Evolutionary conservation across 1,284 basidiomycete species (phyloP).

Genomic region (Trichosporon coremiiforme): DNA sequence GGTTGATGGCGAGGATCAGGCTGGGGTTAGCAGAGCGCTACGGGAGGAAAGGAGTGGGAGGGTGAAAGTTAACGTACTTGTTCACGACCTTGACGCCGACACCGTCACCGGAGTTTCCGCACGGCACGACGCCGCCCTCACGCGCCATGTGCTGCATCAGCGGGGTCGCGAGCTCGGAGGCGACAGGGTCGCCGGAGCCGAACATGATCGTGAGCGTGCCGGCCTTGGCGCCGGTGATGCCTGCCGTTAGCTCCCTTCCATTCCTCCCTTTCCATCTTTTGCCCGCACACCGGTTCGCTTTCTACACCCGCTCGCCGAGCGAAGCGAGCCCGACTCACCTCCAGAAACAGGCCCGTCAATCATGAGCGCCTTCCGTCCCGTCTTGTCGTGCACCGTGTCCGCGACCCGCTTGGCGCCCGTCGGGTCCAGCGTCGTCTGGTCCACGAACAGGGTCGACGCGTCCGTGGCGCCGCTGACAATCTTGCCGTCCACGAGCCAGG

Average conservation of each 20-base stretch:
- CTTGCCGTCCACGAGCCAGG: constrained; percentile 24
- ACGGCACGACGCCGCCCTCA: constrained; percentile 44
- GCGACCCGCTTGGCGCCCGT: constrained; percentile 47
- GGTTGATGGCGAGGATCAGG: constrained; percentile 53
- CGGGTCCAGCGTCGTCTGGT: constrained; percentile 54
- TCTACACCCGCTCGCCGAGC: too few species aligned
- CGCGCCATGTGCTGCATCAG: constrained; percentile 50
- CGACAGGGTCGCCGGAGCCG: constrained; percentile 39
- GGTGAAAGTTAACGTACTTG: constrained; percentile 39
- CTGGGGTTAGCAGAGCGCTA: constrained; percentile 27
- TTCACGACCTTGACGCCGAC: constrained; percentile 54
- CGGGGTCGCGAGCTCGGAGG: constrained; percentile 42
- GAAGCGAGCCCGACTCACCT: constrained; percentile 33
- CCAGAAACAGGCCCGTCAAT: constrained; percentile 54
- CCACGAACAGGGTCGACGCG: constrained; percentile 50
- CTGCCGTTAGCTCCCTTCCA: constrained; percentile 24
- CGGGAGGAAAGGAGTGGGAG: too few species aligned
- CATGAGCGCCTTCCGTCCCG: constrained; percentile 40
- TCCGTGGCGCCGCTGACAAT: constrained; percentile 6
- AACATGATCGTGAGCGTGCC: constrained; percentile 53
- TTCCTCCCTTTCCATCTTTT: too few species aligned
- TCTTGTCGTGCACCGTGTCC: constrained; percentile 39
- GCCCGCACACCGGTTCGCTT: too few species aligned
- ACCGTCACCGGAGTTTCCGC: constrained; percentile 49
- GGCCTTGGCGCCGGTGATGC: constrained; percentile 44